Percentiles rank a stretch among this genome's conserved stretches.
Evolutionary conservation across 805 yeast genomes (phyloP).

Genomic region (Komagataella ulmi): DNA sequence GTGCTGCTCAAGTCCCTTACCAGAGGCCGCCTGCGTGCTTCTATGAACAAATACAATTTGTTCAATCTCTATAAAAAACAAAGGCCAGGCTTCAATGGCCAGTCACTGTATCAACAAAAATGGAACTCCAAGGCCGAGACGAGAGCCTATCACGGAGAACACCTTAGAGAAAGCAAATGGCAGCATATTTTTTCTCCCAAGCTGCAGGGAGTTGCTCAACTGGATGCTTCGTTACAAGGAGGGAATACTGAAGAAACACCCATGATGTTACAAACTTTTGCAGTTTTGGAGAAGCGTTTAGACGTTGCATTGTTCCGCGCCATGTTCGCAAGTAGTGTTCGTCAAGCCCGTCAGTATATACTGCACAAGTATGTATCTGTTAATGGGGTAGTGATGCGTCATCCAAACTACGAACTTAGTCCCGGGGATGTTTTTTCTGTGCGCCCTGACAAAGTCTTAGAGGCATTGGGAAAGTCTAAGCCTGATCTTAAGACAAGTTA

Average conservation of each 20-base stretch:
- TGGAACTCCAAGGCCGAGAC: conserved; percentile 88
- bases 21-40: conserved; percentile 69
- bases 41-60: conserved; percentile 84
- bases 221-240: conserved; percentile 69
- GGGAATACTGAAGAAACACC: conserved; percentile 53
- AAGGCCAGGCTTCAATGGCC: conserved; percentile 35
- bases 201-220: conserved; percentile 76
- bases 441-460: conserved; percentile 71
- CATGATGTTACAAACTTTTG: conserved; percentile 76
- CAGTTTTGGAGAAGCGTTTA: conserved; percentile 75
- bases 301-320: conserved; percentile 87
- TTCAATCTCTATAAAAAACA: conserved; percentile 78
- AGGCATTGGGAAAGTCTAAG: conserved; percentile 75
- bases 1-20: conserved; percentile 39
- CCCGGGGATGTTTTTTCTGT: conserved; percentile 86
- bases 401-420: conserved; percentile 64
- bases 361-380: conserved; percentile 72
- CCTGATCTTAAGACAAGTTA: conserved; percentile 63
- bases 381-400: conserved; percentile 66
- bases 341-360: conserved; percentile 89
- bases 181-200: conserved; percentile 56
- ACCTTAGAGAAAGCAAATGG: conserved; percentile 74
- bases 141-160: conserved; percentile 93
- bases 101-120: conserved; percentile 81
- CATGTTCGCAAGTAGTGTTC: conserved; percentile 82